Conservation (phyloP, 306 rosid genomes). For the Pyrus bretschneideri region DNA sequence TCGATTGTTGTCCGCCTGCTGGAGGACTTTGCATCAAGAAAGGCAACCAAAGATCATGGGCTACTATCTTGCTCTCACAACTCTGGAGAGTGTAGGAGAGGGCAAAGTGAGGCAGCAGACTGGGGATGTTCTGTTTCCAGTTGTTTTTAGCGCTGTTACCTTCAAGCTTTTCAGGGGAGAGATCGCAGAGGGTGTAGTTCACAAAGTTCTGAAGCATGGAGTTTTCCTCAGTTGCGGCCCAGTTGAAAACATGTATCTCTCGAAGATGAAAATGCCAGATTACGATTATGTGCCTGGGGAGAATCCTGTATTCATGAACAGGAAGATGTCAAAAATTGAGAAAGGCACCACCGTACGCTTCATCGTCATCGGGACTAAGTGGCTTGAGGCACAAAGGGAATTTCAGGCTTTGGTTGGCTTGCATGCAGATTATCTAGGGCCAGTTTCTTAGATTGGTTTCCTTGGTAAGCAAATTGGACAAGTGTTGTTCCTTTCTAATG, state of each 20-base stretch:
- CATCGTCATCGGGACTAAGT: constrained; percentile 76
- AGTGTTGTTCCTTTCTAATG: background rate
- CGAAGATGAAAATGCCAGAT: constrained; percentile 67
- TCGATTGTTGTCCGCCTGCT: constrained; percentile 50
- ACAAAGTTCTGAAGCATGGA: constrained; percentile 81
- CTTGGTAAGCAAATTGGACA: background rate
- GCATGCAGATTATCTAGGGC: constrained; percentile 81
- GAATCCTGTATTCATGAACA: constrained; percentile 57
- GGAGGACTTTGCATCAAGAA: constrained; percentile 57
- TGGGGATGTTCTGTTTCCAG: constrained; percentile 80
- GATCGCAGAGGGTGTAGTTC: constrained; percentile 65
- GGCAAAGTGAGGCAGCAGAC: constrained; percentile 72
- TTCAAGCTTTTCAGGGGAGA: constrained; percentile 82
- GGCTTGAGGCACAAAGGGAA: constrained; percentile 86
- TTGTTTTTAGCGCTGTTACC: constrained; percentile 55
- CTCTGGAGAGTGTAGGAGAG: constrained; percentile 65
- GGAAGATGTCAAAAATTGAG: constrained; percentile 52
- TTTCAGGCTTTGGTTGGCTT: constrained; percentile 84
- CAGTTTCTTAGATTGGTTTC: constrained; percentile 28
- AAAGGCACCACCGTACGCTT: constrained; percentile 53
- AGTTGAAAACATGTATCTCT: constrained; percentile 58
- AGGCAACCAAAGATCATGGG: constrained; percentile 73
- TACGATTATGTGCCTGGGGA: constrained; percentile 61
- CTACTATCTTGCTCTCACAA: constrained; percentile 62
- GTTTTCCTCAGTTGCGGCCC: constrained; percentile 83